phyloP scores from a whole-genome alignment of 1,139 yeast genomes.

The Candida mesenterica region DNA sequence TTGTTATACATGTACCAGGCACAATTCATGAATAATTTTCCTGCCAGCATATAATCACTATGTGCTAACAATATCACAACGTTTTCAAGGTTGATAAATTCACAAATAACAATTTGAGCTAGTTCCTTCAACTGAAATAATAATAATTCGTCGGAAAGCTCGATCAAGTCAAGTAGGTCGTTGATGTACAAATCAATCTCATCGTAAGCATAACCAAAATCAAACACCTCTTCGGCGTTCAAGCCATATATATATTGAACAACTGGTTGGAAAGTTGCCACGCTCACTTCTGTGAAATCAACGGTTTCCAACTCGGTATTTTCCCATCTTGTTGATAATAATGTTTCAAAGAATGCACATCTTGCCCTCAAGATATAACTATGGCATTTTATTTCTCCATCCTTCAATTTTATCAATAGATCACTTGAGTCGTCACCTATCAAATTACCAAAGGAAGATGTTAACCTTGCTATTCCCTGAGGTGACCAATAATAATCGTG shows the following conservation, averaged over 20 bases:
- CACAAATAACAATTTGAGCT: slow-evolving; percentile 62
- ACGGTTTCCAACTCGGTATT: slow-evolving; percentile 23
- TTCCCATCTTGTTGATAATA: slow-evolving; percentile 58
- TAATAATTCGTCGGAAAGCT: slow-evolving; percentile 62
- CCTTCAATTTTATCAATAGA: slow-evolving; percentile 32
- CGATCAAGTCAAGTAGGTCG: slow-evolving; percentile 56
- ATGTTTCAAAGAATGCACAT: slow-evolving; percentile 62
- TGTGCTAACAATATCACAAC: slow-evolving; percentile 56
- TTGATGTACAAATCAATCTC: slow-evolving; percentile 49
- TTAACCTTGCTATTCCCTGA: slow-evolving; percentile 1
- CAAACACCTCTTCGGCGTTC: slow-evolving; percentile 44
- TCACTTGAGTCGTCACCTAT: slow-evolving; percentile 16
- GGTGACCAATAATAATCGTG: slow-evolving; percentile 9
- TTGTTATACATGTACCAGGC: slow-evolving; percentile 69
- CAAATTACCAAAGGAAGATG: slow-evolving; percentile 3
- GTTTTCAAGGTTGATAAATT: slow-evolving; percentile 59
- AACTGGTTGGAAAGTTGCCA: slow-evolving; percentile 48
- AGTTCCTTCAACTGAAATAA: slow-evolving; percentile 57
- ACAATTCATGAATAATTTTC: slow-evolving; percentile 57
- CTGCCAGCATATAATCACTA: slow-evolving; percentile 52
- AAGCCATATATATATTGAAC: slow-evolving; percentile 61
- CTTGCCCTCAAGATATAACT: slow-evolving; percentile 54
- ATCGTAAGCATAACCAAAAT: slow-evolving; percentile 23
- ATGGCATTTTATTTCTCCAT: slow-evolving; percentile 44
- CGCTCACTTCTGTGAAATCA: slow-evolving; percentile 45